A percentile compares a stretch with the other conserved stretches of the same genome.
These are phyloP conservation scores for Incumbomyces lentus DNA, from an alignment of 2,329 filamentous ascomycete genomes.

Conservation along the genomic window DNA sequence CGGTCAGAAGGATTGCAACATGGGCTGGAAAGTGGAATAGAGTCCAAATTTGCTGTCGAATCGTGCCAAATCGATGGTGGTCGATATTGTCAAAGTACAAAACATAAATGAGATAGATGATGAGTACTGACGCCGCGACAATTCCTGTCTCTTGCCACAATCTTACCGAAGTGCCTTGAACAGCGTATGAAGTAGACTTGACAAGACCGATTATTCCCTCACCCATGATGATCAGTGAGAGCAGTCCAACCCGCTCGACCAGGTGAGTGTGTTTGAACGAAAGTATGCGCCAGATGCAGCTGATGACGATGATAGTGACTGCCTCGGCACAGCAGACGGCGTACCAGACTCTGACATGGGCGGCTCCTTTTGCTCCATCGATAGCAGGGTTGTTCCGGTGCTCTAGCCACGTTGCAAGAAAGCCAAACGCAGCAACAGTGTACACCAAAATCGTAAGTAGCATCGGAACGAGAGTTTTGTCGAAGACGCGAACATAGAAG, in stretches of 20 bases:
- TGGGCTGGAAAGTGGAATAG: conserved; percentile 52
- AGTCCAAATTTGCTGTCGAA: conserved; percentile 47
- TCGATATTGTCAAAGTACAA: conserved; percentile 50
- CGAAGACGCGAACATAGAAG: conserved; percentile 10
- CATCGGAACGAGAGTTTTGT: conserved; percentile 10
- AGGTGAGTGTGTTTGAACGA: conserved; percentile 54
- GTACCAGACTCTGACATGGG: conserved; percentile 39
- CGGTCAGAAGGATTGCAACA: conserved; percentile 51
- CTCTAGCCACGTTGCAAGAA: conserved; percentile 11
- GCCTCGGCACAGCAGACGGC: conserved; percentile 45
- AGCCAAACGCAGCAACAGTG: conserved; percentile 27
- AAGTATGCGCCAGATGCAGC: conserved; percentile 45
- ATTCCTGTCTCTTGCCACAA: conserved; percentile 29
- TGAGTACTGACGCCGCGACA: conserved; percentile 26
- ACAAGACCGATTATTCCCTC: conserved; percentile 50
- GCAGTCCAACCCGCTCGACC: conserved; percentile 52
- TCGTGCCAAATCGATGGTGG: conserved; percentile 38
- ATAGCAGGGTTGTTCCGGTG: not conserved
- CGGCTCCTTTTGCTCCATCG: not conserved
- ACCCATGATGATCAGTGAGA: conserved; percentile 57
- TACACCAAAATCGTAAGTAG: conserved; percentile 11
- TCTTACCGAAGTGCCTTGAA: conserved; percentile 14
- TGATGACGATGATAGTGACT: conserved; percentile 41
- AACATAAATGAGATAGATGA: conserved; percentile 50
- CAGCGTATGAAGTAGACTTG: conserved; percentile 21